Evolutionary conservation across 2,329 filamentous ascomycete species (phyloP).

Genomic region (Ascochyta pisi): DNA sequence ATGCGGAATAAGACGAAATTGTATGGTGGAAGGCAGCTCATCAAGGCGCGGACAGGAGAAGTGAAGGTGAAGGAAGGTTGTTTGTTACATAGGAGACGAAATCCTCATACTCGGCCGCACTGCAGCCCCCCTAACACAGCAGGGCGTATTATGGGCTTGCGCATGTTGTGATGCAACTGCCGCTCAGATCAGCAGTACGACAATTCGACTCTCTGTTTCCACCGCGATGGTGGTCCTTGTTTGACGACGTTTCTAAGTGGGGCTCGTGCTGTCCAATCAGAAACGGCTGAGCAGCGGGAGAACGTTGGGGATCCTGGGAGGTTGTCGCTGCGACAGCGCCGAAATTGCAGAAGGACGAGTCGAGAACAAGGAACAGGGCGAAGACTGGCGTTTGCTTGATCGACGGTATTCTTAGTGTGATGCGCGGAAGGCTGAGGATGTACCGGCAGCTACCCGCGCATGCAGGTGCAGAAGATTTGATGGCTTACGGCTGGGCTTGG

Average conservation of each 20-base stretch:
- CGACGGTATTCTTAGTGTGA: slow-evolving; percentile 2
- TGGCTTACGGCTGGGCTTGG: neutral
- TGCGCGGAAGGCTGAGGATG: slow-evolving; percentile 17
- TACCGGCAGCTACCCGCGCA: slow-evolving; percentile 16
- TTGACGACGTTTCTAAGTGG: slow-evolving; percentile 19
- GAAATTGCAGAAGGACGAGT: slow-evolving; percentile 20
- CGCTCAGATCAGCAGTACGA: slow-evolving; percentile 15
- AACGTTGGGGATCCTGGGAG: slow-evolving; percentile 17
- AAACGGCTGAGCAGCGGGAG: neutral
- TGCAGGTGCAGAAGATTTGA: slow-evolving; percentile 7
- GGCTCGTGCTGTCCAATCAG: slow-evolving; percentile 24
- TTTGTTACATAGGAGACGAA: slow-evolving; percentile 6
- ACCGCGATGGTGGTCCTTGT: slow-evolving; percentile 7
- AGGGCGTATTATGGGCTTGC: slow-evolving; percentile 10
- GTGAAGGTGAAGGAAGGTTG: slow-evolving; percentile 10
- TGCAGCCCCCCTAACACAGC: slow-evolving; percentile 7
- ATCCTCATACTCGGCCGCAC: neutral
- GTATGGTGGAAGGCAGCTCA: slow-evolving; percentile 19
- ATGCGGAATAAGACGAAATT: neutral
- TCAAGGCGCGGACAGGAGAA: slow-evolving; percentile 26
- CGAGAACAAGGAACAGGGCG: slow-evolving; percentile 6
- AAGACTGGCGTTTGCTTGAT: slow-evolving; percentile 12
- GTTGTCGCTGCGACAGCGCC: slow-evolving; percentile 19
- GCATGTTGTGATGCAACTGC: slow-evolving; percentile 6
- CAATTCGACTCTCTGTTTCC: slow-evolving; percentile 17